A percentile compares a stretch with the other conserved stretches of the same genome.
phyloP scores from a whole-genome alignment of 306 rosid genomes.

The Dryas octopetala region DNA sequence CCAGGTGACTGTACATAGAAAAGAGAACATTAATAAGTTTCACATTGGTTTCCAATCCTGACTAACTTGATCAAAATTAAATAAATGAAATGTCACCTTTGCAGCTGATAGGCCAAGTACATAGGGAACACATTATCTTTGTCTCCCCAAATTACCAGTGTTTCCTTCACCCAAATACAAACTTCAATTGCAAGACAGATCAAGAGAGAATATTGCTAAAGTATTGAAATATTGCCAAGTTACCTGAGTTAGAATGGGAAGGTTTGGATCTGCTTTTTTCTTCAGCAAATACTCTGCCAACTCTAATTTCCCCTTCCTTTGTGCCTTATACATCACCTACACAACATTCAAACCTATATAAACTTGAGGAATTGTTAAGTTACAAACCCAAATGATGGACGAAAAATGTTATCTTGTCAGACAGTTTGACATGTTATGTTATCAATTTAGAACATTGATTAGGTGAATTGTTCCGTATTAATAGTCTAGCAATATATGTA shows the following conservation, averaged over 20 bases:
- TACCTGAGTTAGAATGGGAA: conserved; percentile 41
- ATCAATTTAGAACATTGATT: too few relatives aligned
- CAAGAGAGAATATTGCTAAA: not conserved
- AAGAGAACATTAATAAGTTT: not conserved
- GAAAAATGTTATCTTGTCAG: not conserved
- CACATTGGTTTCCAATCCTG: not conserved
- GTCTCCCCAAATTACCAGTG: conserved; percentile 49
- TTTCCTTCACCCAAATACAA: conserved; percentile 30
- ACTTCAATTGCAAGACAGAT: not conserved
- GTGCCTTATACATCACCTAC: conserved; percentile 21
- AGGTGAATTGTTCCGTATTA: too few relatives aligned
- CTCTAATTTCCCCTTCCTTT: conserved; percentile 38
- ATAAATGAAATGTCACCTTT: conserved; percentile 23
- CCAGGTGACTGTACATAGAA: conserved; percentile 38
- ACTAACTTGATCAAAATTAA: too few relatives aligned
- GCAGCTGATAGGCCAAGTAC: conserved; percentile 32
- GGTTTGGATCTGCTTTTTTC: conserved; percentile 28
- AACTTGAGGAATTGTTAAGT: not conserved
- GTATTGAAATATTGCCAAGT: not conserved
- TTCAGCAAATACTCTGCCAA: conserved; percentile 30
- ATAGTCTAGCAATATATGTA: too few relatives aligned
- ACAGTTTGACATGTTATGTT: not conserved
- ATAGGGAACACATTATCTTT: conserved; percentile 40
- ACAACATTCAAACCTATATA: not conserved
- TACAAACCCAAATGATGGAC: not conserved